Evolutionary conservation across 2,329 filamentous ascomycete species (phyloP).

Genomic region (Ceratocystis huliohia): DNA sequence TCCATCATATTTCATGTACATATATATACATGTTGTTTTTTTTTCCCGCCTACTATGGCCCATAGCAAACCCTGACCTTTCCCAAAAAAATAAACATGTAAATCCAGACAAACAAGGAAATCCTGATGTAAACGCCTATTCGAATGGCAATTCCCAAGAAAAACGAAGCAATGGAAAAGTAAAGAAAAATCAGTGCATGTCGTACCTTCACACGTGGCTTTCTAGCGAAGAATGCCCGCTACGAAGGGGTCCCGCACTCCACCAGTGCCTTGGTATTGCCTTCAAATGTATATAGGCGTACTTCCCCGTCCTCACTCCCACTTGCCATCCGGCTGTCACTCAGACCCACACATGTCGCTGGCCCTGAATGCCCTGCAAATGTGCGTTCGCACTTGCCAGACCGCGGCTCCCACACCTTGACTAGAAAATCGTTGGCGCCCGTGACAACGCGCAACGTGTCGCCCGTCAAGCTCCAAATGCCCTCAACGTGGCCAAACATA

Average conservation of each 20-base stretch:
- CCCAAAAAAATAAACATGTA: slow-evolving; percentile 1
- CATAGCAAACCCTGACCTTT: not conserved
- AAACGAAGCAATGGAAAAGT: not conserved
- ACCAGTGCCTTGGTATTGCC: slow-evolving; percentile 35
- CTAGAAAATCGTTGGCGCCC: slow-evolving; percentile 84
- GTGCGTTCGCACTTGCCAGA: slow-evolving; percentile 86
- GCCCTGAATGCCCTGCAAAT: slow-evolving; percentile 78
- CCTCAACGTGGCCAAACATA: slow-evolving; percentile 94
- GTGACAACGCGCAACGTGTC: slow-evolving; percentile 81
- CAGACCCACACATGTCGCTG: slow-evolving; percentile 84
- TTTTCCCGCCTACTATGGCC: not conserved
- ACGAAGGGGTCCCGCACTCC: slow-evolving; percentile 41
- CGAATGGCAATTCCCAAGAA: not conserved
- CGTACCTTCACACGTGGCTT: not conserved
- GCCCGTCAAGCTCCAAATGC: slow-evolving; percentile 83
- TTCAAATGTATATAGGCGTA: slow-evolving; percentile 70
- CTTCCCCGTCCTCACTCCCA: slow-evolving; percentile 86
- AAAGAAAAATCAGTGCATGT: not conserved
- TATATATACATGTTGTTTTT: too few species aligned
- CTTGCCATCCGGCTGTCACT: slow-evolving; percentile 83
- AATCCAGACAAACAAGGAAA: slow-evolving; percentile 8
- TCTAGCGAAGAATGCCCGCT: slow-evolving; percentile 14
- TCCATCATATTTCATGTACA: slow-evolving; percentile 4
- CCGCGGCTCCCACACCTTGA: slow-evolving; percentile 85
- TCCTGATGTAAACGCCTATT: not conserved